Evolutionary conservation across 83 land plant genomes (phyloP).

Genomic region (Diphasiastrum complanatum): DNA sequence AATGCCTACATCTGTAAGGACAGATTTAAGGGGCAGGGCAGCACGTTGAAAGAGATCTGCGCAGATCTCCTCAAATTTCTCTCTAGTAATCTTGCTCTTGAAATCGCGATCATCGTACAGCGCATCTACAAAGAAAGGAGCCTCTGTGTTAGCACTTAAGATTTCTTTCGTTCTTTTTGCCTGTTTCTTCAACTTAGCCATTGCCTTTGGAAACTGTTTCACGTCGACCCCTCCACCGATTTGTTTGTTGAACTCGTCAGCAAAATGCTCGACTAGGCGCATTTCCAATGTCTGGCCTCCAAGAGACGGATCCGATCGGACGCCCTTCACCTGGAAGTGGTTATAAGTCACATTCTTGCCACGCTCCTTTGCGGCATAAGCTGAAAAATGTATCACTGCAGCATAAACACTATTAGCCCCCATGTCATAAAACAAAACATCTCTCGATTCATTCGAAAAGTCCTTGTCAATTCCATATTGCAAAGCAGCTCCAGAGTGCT

Average conservation of each 20-base stretch:
- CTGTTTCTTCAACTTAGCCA: slow-evolving; percentile 98
- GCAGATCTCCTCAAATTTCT: slow-evolving; percentile 90
- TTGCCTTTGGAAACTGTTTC: slow-evolving; percentile 70
- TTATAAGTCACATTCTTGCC: slow-evolving; percentile 76
- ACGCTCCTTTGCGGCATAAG: slow-evolving; percentile 66
- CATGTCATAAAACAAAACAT: slow-evolving; percentile 94
- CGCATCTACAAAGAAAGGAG: slow-evolving; percentile 82
- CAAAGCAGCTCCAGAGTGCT: slow-evolving; percentile 89
- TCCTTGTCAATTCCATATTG: slow-evolving; percentile 98
- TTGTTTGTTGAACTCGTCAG: slow-evolving; percentile 77
- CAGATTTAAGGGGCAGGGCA: slow-evolving; percentile 60
- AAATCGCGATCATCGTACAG: slow-evolving; percentile 79
- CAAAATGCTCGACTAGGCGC: slow-evolving; percentile 77
- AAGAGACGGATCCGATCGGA: slow-evolving; percentile 70
- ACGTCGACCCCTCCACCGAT: slow-evolving; percentile 66
- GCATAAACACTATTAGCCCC: slow-evolving; percentile 81
- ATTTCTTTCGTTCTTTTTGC: slow-evolving; percentile 92
- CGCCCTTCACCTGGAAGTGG: slow-evolving; percentile 90
- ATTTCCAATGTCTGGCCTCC: slow-evolving; percentile 87
- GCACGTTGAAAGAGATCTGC: slow-evolving; percentile 78
- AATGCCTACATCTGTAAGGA: slow-evolving; percentile 50
- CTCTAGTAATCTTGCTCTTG: slow-evolving; percentile 75
- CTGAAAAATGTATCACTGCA: slow-evolving; percentile 71
- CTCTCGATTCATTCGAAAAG: slow-evolving; percentile 61
- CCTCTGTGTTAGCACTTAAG: slow-evolving; percentile 81